Evolutionary conservation across 495 filamentous ascomycete species (phyloP).

Genomic region (Collariella sp.): DNA sequence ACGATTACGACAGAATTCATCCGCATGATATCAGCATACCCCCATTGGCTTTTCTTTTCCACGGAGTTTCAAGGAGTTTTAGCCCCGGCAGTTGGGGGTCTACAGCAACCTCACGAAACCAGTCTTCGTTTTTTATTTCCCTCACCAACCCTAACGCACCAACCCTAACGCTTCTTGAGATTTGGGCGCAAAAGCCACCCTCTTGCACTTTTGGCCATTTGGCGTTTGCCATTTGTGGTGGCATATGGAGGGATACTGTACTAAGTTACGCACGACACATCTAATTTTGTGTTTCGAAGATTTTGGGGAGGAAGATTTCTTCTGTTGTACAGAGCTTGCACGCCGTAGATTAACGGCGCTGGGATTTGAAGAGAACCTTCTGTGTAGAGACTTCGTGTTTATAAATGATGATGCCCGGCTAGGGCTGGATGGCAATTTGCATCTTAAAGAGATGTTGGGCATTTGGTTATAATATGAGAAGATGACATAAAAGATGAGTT

Average conservation of each 20-base stretch:
- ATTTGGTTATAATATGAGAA: no score
- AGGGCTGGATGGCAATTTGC: no score
- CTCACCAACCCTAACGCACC: no score
- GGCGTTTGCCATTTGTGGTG: no score
- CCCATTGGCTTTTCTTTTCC: constrained; percentile 8
- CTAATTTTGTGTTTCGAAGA: not conserved
- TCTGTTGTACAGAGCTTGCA: not conserved
- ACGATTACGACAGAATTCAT: constrained; percentile 18
- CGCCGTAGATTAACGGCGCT: not conserved
- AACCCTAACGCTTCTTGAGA: no score
- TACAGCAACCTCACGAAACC: no score
- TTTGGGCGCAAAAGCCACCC: not conserved
- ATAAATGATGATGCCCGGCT: no score
- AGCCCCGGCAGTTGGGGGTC: not conserved
- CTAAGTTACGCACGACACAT: not conserved
- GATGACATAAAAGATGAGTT: no score
- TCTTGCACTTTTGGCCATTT: no score
- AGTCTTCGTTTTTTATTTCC: no score
- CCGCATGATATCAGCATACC: constrained; percentile 12
- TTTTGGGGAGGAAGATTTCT: not conserved
- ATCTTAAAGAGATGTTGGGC: no score
- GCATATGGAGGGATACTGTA: not conserved
- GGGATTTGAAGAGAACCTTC: not conserved
- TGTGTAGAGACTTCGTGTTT: not conserved
- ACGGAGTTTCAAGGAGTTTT: constrained; percentile 13